Conservation (phyloP, 176 grass and related monocot species). For the Carex scoparia region DNA sequence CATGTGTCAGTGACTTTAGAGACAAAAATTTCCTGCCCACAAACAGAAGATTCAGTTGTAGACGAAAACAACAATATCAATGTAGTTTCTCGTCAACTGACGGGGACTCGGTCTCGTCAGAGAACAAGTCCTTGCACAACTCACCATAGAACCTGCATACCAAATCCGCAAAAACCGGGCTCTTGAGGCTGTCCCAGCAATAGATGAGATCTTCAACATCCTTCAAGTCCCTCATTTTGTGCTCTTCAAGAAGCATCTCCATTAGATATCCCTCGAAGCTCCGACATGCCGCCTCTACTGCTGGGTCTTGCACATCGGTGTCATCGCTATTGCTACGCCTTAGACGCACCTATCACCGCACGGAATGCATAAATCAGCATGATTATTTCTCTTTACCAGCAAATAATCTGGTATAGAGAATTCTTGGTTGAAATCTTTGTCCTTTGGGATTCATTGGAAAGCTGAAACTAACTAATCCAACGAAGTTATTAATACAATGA, state of each 20-base stretch:
- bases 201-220: conserved; percentile 41
- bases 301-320: neutral
- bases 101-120: neutral
- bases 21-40: no score
- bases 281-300: conserved; percentile 31
- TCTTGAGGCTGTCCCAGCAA: conserved; percentile 28
- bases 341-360: neutral
- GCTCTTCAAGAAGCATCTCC: conserved; percentile 41
- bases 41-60: no score
- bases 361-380: neutral
- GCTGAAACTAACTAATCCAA: neutral
- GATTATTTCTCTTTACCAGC: neutral
- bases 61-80: neutral
- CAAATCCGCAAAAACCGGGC: conserved; percentile 31
- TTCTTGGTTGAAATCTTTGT: neutral
- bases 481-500: neutral
- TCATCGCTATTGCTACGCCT: neutral
- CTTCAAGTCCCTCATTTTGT: conserved; percentile 40
- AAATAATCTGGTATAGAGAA: neutral
- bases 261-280: conserved; percentile 38
- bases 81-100: neutral
- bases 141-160: conserved; percentile 35
- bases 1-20: no score
- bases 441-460: neutral
- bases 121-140: conserved; percentile 45